These are phyloP conservation scores for Neurospora sp. DNA, from an alignment of 2,329 filamentous ascomycete genomes.

Conservation along the genomic window DNA sequence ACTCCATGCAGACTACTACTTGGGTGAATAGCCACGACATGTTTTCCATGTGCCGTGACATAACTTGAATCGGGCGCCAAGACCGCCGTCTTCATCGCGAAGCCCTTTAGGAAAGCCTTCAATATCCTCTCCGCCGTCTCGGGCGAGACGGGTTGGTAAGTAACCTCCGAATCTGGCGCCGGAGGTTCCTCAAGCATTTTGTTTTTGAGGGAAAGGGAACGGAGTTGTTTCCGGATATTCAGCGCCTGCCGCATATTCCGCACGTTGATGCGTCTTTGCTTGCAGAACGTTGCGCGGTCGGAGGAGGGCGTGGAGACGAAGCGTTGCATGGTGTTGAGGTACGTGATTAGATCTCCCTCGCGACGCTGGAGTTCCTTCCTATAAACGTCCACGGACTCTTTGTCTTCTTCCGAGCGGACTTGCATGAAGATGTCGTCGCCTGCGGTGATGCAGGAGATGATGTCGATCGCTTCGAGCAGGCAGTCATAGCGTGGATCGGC, in stretches of 20 bases:
- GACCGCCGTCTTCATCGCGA: constrained; percentile 50
- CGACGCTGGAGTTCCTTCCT: constrained; percentile 50
- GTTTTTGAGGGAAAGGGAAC: constrained; percentile 43
- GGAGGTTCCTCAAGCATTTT: constrained; percentile 39
- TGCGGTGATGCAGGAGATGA: constrained; percentile 56
- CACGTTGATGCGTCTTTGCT: constrained; percentile 43
- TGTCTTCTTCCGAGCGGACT: constrained; percentile 46
- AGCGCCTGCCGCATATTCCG: constrained; percentile 55
- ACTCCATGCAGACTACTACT: constrained; percentile 52
- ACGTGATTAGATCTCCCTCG: constrained; percentile 56
- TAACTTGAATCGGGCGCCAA: constrained; percentile 52
- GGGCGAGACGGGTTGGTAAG: constrained; percentile 43
- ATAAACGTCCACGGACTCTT: constrained; percentile 41
- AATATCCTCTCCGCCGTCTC: constrained; percentile 45
- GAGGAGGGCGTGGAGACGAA: constrained; percentile 45
- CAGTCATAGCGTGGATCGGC: constrained; percentile 62
- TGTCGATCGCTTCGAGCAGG: constrained; percentile 74
- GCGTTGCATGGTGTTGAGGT: constrained; percentile 52
- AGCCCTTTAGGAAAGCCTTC: constrained; percentile 53
- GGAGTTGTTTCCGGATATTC: constrained; percentile 52
- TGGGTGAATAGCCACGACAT: constrained; percentile 52
- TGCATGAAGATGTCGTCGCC: constrained; percentile 56
- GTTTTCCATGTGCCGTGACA: constrained; percentile 48
- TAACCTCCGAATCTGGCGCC: constrained; percentile 36
- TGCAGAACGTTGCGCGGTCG: constrained; percentile 49